Evolutionary conservation across 2,329 filamentous ascomycete species (phyloP).

Genomic region (Tolypocladium guangdongense): DNA sequence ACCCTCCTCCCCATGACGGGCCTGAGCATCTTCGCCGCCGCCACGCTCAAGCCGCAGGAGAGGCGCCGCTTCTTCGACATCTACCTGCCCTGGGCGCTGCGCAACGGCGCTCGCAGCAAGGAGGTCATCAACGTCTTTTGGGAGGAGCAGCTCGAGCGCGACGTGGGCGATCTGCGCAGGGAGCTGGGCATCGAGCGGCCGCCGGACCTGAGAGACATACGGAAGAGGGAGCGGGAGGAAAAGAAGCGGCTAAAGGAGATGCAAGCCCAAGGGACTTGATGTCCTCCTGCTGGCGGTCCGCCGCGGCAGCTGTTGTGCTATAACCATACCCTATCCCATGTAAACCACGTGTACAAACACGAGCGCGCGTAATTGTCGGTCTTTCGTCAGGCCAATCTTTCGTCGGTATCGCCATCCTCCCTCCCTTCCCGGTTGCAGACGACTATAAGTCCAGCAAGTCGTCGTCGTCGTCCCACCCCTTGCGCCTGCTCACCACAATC

Average conservation of each 20-base stretch:
- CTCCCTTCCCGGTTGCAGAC: neutral
- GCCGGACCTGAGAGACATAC: constrained; percentile 70
- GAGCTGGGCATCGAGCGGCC: constrained; percentile 80
- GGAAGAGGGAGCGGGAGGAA: constrained; percentile 59
- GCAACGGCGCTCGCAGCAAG: constrained; percentile 64
- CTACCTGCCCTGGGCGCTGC: constrained; percentile 84
- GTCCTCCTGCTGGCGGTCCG: neutral
- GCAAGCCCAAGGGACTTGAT: constrained; percentile 9
- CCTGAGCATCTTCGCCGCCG: constrained; percentile 71
- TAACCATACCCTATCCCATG: constrained; percentile 1
- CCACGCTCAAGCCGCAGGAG: constrained; percentile 75
- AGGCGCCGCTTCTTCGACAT: constrained; percentile 60
- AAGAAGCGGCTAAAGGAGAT: constrained; percentile 50
- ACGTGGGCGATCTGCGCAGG: constrained; percentile 63
- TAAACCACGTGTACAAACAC: neutral
- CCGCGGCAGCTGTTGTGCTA: constrained; percentile 1
- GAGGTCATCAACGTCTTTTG: constrained; percentile 95
- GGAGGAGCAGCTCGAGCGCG: constrained; percentile 84
- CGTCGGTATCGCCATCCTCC: constrained; percentile 1
- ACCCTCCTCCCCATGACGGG: constrained; percentile 93
- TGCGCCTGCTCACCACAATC: constrained; percentile 76
- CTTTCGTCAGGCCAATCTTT: neutral
- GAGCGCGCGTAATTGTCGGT: neutral
- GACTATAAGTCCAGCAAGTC: constrained; percentile 53
- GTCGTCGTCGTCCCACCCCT: constrained; percentile 75